Conservation (phyloP, 441 rosid genomes). For the Gossypium schwendimanii region DNA sequence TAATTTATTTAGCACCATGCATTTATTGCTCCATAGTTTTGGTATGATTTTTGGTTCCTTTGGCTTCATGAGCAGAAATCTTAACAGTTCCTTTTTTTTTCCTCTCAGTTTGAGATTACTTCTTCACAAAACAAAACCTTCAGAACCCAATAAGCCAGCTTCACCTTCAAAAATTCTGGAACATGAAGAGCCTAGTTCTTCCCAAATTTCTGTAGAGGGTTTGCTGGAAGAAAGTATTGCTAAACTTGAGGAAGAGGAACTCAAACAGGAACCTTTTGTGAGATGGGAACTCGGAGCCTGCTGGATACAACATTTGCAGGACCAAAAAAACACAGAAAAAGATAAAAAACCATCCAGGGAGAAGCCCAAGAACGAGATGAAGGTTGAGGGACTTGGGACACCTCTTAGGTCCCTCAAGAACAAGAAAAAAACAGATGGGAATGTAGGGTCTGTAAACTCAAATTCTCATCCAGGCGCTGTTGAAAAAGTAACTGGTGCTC, state of each 20-base stretch:
- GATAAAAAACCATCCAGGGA: constrained; percentile 62
- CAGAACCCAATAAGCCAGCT: constrained; percentile 47
- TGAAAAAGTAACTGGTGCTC: constrained; percentile 35
- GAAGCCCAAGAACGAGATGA: constrained; percentile 77
- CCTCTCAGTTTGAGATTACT: constrained; percentile 58
- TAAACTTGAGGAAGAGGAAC: constrained; percentile 55
- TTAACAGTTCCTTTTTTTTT: constrained; percentile 16
- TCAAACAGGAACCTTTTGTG: constrained; percentile 35
- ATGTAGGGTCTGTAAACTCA: constrained; percentile 34
- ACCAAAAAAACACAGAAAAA: constrained; percentile 64
- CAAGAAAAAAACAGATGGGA: constrained; percentile 59
- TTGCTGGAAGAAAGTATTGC: constrained; percentile 55
- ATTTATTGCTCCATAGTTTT: not conserved
- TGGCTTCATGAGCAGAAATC: constrained; percentile 15
- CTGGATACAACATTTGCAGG: constrained; percentile 74
- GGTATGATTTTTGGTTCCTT: not conserved
- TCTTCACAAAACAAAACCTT: constrained; percentile 41
- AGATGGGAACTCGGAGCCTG: constrained; percentile 83
- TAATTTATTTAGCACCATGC: not conserved
- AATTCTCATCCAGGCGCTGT: constrained; percentile 33
- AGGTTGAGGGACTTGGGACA: constrained; percentile 96
- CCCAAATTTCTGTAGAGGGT: constrained; percentile 50
- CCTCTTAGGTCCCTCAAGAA: constrained; percentile 85
- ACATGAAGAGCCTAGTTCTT: constrained; percentile 51
- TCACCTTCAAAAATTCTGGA: constrained; percentile 40